Evolutionary conservation across 495 filamentous ascomycete genomes (phyloP).

Genomic region (Penicillium arizonense): DNA sequence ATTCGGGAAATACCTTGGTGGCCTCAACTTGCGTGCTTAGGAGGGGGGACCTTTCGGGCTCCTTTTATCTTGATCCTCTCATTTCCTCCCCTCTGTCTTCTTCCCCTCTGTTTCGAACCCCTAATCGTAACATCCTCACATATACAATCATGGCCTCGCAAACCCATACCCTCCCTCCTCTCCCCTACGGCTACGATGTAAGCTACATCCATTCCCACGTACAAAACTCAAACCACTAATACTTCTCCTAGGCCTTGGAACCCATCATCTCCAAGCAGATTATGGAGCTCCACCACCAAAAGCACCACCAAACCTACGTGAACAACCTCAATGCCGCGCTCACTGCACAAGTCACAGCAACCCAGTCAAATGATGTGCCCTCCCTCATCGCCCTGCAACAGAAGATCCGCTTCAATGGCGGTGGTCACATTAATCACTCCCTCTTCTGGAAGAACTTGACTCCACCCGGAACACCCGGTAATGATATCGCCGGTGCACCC

Average conservation of each 20-base stretch:
- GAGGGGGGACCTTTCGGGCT: constrained; percentile 19
- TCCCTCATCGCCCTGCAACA: constrained; percentile 74
- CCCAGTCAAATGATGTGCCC: constrained; percentile 43
- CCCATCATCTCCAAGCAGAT: constrained; percentile 92
- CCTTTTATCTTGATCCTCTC: background rate
- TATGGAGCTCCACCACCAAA: constrained; percentile 82
- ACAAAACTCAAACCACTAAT: background rate
- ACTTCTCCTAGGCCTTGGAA: constrained; percentile 67
- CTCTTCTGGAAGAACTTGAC: constrained; percentile 92
- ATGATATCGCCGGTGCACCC: constrained; percentile 61
- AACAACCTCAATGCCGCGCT: constrained; percentile 57
- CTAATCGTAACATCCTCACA: background rate
- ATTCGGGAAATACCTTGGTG: constrained; percentile 16
- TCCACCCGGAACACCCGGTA: constrained; percentile 60
- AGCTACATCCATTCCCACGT: background rate
- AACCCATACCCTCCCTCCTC: constrained; percentile 34
- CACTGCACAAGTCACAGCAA: constrained; percentile 48
- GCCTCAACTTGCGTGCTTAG: background rate
- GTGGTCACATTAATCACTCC: constrained; percentile 89
- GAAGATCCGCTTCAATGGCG: constrained; percentile 92
- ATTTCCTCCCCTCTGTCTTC: background rate
- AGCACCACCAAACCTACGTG: constrained; percentile 68
- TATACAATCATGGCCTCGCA: constrained; percentile 9
- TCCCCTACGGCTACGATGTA: constrained; percentile 47
- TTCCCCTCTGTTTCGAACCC: background rate